Evolutionary conservation across 805 yeast genomes (phyloP).

Genomic region (Candida incommunis): DNA sequence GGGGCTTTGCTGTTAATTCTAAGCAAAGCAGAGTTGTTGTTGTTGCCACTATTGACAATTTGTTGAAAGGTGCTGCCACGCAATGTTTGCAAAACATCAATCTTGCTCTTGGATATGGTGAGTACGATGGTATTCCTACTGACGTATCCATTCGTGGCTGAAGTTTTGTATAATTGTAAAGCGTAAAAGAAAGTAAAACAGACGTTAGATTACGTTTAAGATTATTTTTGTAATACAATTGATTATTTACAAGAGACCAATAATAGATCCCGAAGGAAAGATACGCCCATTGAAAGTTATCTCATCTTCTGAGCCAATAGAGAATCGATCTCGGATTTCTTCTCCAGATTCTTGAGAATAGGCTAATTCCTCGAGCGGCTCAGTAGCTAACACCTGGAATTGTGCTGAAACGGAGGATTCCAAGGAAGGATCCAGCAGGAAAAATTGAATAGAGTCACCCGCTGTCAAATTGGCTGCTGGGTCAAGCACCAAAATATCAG

Average conservation of each 20-base stretch:
- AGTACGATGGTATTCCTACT: slow-evolving; percentile 84
- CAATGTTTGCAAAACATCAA: slow-evolving; percentile 96
- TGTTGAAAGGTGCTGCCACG: slow-evolving; percentile 96
- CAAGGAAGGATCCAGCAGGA: slow-evolving; percentile 4
- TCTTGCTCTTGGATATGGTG: slow-evolving; percentile 77
- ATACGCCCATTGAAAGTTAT: neutral
- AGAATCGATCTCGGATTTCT: neutral
- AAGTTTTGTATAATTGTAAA: too few relatives aligned
- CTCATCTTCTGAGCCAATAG: neutral
- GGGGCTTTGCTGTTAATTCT: slow-evolving; percentile 90
- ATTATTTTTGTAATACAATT: too few relatives aligned
- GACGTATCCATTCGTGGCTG: slow-evolving; percentile 17
- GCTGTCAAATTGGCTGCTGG: slow-evolving; percentile 33
- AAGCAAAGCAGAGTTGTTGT: slow-evolving; percentile 82
- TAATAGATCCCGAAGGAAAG: neutral
- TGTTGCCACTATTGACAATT: slow-evolving; percentile 90
- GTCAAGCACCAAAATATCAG: slow-evolving; percentile 50
- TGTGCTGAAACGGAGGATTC: neutral
- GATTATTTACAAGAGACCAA: too few relatives aligned
- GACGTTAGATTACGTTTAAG: too few relatives aligned
- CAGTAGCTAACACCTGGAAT: neutral
- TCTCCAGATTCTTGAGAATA: neutral
- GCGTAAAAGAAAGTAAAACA: too few relatives aligned
- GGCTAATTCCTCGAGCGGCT: neutral
- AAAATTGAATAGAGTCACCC: slow-evolving; percentile 36